Evolutionary conservation across 2,329 filamentous ascomycete genomes (phyloP), one percentile per base, ranked within the genome.

Genomic region (Aspergillus spinulosporus): DNA sequence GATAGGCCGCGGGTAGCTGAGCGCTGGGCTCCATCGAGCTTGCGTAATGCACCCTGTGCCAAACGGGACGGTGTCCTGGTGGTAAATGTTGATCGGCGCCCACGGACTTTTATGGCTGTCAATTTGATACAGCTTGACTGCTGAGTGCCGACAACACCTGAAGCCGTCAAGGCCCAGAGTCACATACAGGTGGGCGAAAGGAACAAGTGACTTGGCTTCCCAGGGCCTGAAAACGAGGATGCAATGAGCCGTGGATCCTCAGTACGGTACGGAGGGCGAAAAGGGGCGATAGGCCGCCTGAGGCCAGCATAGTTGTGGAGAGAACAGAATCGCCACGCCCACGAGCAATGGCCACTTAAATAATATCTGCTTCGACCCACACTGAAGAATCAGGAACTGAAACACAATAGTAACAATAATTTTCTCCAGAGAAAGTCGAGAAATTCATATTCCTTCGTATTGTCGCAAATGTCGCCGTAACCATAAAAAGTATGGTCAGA

Each of bases 31-130:
- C 57, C 52, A 60, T 62, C 43, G 63, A 68, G 70, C 70, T 73
- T 73, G 70, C 70, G 70, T 73, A 73, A 73, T 71, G 68, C 64
- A 49, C 47, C 40, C 56, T 56, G 58, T 59, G 52, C 55, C 54
- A 61, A 60, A 56, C 43, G 31, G 60, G 61, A 56, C 57, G 56
- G 60, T 60, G 60, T 65, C 50, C 15, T 32, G 11, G 4, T 45
- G 50, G 34, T 68, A 45, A 45, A 37, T 45, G 49, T 8, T 68
- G 70, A 72, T 72, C 69, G 68, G 59, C 68, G 60, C 56, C 62
- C 60, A 37, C 42, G 40, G 42, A 51, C 42, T 45, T 48, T 40
- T 32, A 34, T 47, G 39, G 32, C 28, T 48, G 56, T 52, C 28
- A 53, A 57, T 42, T 47, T 54, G 58, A 59, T 49, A 59, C 54